Evolutionary conservation across 495 filamentous ascomycete genomes (phyloP).

Genomic region (Tuber borchii): DNA sequence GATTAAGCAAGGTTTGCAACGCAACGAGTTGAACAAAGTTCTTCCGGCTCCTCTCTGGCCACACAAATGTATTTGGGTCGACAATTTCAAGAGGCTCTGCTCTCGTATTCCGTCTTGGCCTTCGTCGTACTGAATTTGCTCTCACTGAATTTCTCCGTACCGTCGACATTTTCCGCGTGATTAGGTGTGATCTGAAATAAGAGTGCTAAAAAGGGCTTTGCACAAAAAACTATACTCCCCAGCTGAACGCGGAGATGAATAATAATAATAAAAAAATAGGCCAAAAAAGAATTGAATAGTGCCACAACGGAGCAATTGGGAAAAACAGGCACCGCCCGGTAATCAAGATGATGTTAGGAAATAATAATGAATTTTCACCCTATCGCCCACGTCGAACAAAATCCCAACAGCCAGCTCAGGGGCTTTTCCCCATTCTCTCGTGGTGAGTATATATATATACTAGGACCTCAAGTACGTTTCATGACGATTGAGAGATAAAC

Average conservation of each 20-base stretch:
- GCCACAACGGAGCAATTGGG: neutral
- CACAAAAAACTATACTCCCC: neutral
- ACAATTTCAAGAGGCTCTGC: slow-evolving; percentile 17
- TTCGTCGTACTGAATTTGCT: slow-evolving; percentile 16
- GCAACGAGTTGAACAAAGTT: slow-evolving; percentile 38
- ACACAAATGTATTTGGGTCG: slow-evolving; percentile 39
- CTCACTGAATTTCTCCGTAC: neutral
- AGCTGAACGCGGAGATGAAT: neutral
- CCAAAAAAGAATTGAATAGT: neutral
- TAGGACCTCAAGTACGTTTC: neutral
- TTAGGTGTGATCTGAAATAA: slow-evolving; percentile 2
- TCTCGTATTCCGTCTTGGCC: slow-evolving; percentile 25
- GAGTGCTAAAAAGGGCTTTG: neutral
- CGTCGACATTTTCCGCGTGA: neutral
- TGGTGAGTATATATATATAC: slow-evolving; percentile 3
- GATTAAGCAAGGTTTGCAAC: slow-evolving; percentile 32
- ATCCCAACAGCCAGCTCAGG: neutral
- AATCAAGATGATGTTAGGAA: neutral
- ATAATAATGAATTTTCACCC: neutral
- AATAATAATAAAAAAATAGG: neutral
- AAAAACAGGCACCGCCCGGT: slow-evolving; percentile 1
- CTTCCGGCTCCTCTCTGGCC: slow-evolving; percentile 29
- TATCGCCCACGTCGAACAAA: neutral
- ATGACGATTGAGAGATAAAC: neutral
- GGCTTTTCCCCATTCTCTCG: neutral